Conservation (phyloP, 345 rosid genomes). For the Eucalyptus grandis region DNA sequence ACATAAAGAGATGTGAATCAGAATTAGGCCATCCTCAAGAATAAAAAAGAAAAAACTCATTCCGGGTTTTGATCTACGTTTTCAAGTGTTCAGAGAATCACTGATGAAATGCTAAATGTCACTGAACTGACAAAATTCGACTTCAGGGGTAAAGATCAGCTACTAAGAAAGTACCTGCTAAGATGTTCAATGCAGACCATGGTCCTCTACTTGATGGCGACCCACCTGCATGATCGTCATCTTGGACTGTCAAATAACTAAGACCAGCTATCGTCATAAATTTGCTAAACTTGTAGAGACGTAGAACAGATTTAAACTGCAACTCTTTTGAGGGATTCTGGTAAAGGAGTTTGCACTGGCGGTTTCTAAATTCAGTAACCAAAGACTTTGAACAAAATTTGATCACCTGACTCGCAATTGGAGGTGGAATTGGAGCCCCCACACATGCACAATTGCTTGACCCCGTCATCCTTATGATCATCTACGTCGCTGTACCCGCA, state of each 20-base stretch:
- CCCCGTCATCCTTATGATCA: conserved; percentile 15
- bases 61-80: not conserved
- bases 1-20: no score
- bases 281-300: not conserved
- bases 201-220: conserved; percentile 1
- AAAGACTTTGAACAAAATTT: not conserved
- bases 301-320: not conserved
- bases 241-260: not conserved
- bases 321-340: not conserved
- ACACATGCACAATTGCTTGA: conserved; percentile 70
- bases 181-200: not conserved
- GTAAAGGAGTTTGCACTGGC: not conserved
- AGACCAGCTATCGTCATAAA: not conserved
- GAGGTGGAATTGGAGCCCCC: conserved; percentile 56
- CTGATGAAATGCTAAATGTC: not conserved
- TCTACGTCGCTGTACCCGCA: conserved; percentile 42
- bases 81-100: not conserved
- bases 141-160: not conserved
- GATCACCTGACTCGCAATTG: conserved; percentile 65
- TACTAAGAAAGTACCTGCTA: conserved; percentile 1
- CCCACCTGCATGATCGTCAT: not conserved
- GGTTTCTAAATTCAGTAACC: not conserved
- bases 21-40: not conserved
- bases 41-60: not conserved
- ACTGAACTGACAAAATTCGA: not conserved